Conservation (phyloP, 2,329 filamentous ascomycete species). For the Rhinocladiella mackenziei region DNA sequence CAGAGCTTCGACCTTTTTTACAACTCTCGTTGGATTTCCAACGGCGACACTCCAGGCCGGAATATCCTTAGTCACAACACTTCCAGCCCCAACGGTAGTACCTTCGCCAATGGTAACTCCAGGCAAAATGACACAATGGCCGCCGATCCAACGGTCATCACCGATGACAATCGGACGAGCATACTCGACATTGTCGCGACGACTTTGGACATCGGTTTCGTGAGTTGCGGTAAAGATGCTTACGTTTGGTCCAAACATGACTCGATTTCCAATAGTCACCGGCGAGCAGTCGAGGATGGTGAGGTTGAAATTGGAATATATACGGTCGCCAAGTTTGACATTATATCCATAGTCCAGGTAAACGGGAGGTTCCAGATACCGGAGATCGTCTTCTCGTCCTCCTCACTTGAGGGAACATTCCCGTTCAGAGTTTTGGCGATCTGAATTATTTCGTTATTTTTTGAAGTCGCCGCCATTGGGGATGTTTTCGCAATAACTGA, state of each 20-base stretch:
- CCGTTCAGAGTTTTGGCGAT: no score
- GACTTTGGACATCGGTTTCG: constrained; percentile 47
- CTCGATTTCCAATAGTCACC: constrained; percentile 50
- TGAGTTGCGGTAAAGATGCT: constrained; percentile 53
- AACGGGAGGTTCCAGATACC: constrained; percentile 62
- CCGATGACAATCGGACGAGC: constrained; percentile 48
- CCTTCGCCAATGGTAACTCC: constrained; percentile 42
- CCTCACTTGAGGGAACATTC: no score
- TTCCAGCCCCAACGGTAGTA: constrained; percentile 39
- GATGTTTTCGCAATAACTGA: no score
- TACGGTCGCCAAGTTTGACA: constrained; percentile 57
- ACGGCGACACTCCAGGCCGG: constrained; percentile 38
- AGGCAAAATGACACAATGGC: constrained; percentile 42
- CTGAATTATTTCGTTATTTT: no score
- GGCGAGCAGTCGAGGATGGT: constrained; percentile 50
- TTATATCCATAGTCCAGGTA: constrained; percentile 65
- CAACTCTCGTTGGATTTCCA: constrained; percentile 37
- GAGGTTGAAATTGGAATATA: constrained; percentile 48
- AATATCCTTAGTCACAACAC: constrained; percentile 40
- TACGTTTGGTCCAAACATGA: constrained; percentile 52
- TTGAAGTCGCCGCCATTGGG: no score
- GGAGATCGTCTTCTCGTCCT: no score
- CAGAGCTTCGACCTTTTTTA: constrained; percentile 32
- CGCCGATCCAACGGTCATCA: constrained; percentile 48
- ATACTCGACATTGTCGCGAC: constrained; percentile 49